A percentile compares a stretch with the other conserved stretches of the same genome.
These are phyloP conservation scores for Casuarina cunninghamiana DNA, from an alignment of 306 rosid species.

Conservation along the genomic window DNA sequence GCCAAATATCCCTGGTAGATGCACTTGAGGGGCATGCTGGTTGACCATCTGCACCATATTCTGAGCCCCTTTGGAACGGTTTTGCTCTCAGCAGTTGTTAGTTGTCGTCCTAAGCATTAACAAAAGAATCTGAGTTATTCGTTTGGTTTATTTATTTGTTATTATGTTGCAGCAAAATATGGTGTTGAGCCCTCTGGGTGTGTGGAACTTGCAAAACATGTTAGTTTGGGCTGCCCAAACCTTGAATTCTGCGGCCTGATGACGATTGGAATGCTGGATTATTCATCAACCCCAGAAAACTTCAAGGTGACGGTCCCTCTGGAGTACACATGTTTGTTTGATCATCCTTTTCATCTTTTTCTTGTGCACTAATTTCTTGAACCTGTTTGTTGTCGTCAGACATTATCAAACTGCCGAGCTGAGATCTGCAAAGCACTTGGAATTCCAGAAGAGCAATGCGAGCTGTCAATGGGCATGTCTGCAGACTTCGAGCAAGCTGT, in stretches of 20 bases:
- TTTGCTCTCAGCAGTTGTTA: constrained; percentile 8
- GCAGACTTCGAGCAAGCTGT: constrained; percentile 95
- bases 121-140: constrained; percentile 16
- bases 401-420: constrained; percentile 65
- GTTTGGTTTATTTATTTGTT: constrained; percentile 5
- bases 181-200: constrained; percentile 82
- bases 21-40: constrained; percentile 11
- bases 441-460: constrained; percentile 72
- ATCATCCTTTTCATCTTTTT: constrained; percentile 3
- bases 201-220: constrained; percentile 80
- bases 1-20: background rate
- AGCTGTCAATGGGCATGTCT: constrained; percentile 97
- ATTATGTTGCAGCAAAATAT: constrained; percentile 64
- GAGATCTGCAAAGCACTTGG: constrained; percentile 79
- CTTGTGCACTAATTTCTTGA: constrained; percentile 17
- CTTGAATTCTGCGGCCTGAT: constrained; percentile 84
- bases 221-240: constrained; percentile 60
- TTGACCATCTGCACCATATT: constrained; percentile 11
- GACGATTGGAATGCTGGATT: constrained; percentile 96
- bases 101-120: constrained; percentile 10
- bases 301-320: constrained; percentile 55
- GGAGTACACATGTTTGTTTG: background rate
- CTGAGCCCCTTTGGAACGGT: background rate
- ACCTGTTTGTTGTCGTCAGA: constrained; percentile 40
- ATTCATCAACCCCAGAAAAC: constrained; percentile 87